A percentile compares a stretch with the other conserved stretches of the same genome.
phyloP scores from a whole-genome alignment of 2,329 filamentous ascomycete genomes.

The Metarhizium album region DNA sequence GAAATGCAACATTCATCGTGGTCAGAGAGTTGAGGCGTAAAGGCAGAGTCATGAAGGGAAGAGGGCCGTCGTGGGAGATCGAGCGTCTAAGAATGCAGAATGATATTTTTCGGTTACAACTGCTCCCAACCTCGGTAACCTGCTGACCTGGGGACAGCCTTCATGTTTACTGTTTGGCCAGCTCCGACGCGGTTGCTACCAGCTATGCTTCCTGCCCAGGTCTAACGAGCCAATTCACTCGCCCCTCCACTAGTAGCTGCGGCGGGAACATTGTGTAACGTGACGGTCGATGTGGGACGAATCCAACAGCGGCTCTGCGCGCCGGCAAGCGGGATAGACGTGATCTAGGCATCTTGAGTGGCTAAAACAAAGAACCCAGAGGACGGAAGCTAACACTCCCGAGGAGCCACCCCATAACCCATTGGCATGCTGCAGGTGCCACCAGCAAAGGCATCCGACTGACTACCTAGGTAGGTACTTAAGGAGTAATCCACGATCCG shows the following conservation, averaged over 20 bases:
- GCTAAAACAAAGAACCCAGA: neutral
- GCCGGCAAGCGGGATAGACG: neutral
- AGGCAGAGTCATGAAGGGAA: neutral
- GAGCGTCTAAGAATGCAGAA: neutral
- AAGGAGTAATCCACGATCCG: too few relatives aligned
- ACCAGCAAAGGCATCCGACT: neutral
- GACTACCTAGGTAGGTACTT: too few relatives aligned
- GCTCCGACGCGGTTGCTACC: neutral
- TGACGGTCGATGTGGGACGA: neutral
- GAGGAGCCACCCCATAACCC: neutral
- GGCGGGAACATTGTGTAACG: neutral
- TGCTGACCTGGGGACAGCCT: neutral
- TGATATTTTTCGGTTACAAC: neutral
- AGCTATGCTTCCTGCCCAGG: neutral
- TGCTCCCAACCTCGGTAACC: neutral
- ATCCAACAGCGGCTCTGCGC: neutral
- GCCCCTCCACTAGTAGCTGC: neutral
- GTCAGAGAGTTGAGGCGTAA: neutral
- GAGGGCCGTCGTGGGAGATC: neutral
- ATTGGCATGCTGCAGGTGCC: neutral
- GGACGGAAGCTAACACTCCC: neutral
- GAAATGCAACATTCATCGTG: conserved; percentile 13
- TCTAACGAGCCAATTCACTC: neutral
- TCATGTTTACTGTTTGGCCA: neutral
- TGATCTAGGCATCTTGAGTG: neutral